Base-by-base conservation (phyloP, 2,329 filamentous ascomycete genomes). In the Periglandula ipomoeae region DNA sequence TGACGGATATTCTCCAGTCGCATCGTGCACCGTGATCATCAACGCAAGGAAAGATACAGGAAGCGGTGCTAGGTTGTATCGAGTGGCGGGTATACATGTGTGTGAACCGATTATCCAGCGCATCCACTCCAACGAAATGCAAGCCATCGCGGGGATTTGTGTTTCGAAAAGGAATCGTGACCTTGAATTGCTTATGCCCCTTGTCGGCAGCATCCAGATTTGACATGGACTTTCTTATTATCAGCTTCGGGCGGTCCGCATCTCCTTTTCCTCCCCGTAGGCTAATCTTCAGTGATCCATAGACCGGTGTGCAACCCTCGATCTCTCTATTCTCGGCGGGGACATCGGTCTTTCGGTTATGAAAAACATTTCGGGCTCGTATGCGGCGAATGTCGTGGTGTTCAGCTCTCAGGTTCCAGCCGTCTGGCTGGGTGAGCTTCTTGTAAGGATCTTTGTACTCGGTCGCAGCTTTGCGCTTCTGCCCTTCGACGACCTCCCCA, bases 81-180 rank as follows among this genome's bases (percentile, higher is more conserved):
- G 84, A 86, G 60, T 91, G 89, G 37, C 84, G 84, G 0, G 91
- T 95, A 65, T 95, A 98, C 44, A 87, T 83, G 69, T 98, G 91
- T 0, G 93, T 89, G 64, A 90, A 98, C 52, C 90, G 80, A 49
- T 75, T 74, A 62, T 96, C 91, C 45, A 83, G 79, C 49, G 84
- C 82, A 40, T 89, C 82, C 34, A 93, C 78, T 4, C 93, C 90
- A 15, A 94, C 87, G 66, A 96, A 98, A 52, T 96, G 90, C 50
- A 97, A 66, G 20, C 89, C 91, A 63, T 98, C 93, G 41, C 88
- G 78, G 45, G 90, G 84, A 56, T 81, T 80, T 45, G 80, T 81
- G 30, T 88, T 80, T 20, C 75, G 72, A 61, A 95, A 98, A 30
- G 93, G 87, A 49, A 96, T 85, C 42, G 71, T 71, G 35, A 81